These are phyloP conservation scores for Epichloe sp. DNA, from an alignment of 2,329 filamentous ascomycete species.

Conservation along the genomic window DNA sequence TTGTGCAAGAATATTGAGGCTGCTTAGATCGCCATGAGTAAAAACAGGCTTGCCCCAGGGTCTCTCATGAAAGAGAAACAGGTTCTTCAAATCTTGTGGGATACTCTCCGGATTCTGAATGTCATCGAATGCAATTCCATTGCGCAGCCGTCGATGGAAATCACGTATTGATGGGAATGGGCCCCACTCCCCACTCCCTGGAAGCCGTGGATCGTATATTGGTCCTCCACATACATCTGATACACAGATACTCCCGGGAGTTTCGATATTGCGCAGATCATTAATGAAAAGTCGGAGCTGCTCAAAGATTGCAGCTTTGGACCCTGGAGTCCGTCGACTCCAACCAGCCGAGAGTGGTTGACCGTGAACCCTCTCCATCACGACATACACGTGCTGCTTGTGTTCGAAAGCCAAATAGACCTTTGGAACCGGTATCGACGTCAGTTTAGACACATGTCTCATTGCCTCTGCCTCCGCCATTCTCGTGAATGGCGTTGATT, in stretches of 20 bases:
- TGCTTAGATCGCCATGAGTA: constrained; percentile 32
- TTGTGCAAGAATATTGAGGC: constrained; percentile 27
- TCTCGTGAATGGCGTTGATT: not conserved
- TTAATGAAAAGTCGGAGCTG: constrained; percentile 12
- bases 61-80: constrained; percentile 21
- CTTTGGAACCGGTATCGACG: constrained; percentile 10
- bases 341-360: constrained; percentile 8
- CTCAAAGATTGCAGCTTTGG: constrained; percentile 8
- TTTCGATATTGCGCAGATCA: constrained; percentile 12
- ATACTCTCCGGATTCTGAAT: not conserved
- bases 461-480: constrained; percentile 12
- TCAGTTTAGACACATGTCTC: constrained; percentile 10
- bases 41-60: constrained; percentile 24
- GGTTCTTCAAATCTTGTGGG: constrained; percentile 16
- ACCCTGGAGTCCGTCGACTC: constrained; percentile 3
- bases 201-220: constrained; percentile 14
- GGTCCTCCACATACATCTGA: constrained; percentile 15
- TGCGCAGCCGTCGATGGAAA: constrained; percentile 20
- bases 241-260: constrained; percentile 9
- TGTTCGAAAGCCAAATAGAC: constrained; percentile 9
- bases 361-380: constrained; percentile 18
- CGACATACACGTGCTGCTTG: constrained; percentile 3
- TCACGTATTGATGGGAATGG: constrained; percentile 18
- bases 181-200: constrained; percentile 10
- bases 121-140: constrained; percentile 8